Evolutionary conservation across 176 grass and related monocot species (phyloP).

Genomic region (Tuctoria greenei): DNA sequence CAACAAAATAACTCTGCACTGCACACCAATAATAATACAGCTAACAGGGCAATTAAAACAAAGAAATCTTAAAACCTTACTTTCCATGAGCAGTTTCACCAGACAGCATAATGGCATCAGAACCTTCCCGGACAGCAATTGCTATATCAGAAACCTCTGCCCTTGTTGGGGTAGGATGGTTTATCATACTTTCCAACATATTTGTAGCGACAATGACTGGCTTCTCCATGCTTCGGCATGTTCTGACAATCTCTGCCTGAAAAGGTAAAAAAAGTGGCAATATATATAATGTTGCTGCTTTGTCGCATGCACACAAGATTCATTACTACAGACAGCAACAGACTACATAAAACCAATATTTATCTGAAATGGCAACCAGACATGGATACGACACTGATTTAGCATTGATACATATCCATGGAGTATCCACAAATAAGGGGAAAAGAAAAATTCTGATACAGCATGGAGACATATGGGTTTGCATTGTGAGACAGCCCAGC

Average conservation of each 20-base stretch:
- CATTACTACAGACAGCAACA: conserved; percentile 11
- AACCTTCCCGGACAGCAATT: conserved; percentile 86
- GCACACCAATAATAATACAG: conserved; percentile 14
- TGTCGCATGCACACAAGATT: neutral
- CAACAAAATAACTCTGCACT: neutral
- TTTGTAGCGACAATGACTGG: conserved; percentile 97
- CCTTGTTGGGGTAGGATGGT: conserved; percentile 93
- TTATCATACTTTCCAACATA: conserved; percentile 99
- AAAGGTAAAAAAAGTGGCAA: neutral
- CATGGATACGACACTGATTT: no score
- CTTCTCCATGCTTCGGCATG: conserved; percentile 83
- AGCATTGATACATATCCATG: no score
- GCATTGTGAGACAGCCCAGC: no score
- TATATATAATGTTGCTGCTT: neutral
- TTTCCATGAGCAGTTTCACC: conserved; percentile 98
- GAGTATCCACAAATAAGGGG: no score
- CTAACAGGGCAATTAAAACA: conserved; percentile 18
- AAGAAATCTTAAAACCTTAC: conserved; percentile 51
- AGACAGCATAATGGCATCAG: conserved; percentile 97
- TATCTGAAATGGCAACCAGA: no score
- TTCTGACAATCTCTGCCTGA: conserved; percentile 89
- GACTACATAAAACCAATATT: no score
- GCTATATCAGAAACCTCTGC: conserved; percentile 98
- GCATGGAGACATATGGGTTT: no score
- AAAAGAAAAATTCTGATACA: no score